A percentile compares a stretch with the other conserved stretches of the same genome.
Conservation (phyloP, 2,329 filamentous ascomycete species). For the Colletotrichum camelliae region DNA sequence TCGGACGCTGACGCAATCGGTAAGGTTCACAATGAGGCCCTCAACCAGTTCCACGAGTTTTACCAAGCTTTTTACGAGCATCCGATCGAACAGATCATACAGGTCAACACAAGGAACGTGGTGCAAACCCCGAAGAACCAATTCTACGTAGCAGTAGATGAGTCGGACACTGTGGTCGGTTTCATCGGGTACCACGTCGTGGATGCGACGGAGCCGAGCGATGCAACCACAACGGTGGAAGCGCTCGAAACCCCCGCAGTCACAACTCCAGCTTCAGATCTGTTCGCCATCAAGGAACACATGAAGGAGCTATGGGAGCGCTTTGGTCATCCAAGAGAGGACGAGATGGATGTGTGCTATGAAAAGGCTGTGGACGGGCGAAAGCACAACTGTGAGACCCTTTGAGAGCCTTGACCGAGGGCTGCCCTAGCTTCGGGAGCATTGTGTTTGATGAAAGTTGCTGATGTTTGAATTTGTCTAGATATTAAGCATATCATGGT, state of each 20-base stretch:
- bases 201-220: not conserved
- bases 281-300: constrained; percentile 20
- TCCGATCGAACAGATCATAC: constrained; percentile 18
- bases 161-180: constrained; percentile 8
- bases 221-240: not conserved
- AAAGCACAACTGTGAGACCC: constrained; percentile 24
- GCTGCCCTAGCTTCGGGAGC: not conserved
- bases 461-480: not conserved
- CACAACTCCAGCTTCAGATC: not conserved
- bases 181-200: constrained; percentile 16
- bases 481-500: constrained; percentile 28
- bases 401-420: not conserved
- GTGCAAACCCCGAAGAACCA: not conserved
- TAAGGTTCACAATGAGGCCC: constrained; percentile 22
- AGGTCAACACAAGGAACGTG: not conserved
- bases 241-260: not conserved
- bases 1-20: constrained; percentile 20
- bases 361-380: constrained; percentile 19
- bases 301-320: constrained; percentile 26
- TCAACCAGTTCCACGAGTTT: constrained; percentile 22
- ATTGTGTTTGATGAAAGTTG: not conserved
- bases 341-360: constrained; percentile 25
- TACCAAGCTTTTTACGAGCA: constrained; percentile 24
- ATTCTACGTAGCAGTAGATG: constrained; percentile 14
- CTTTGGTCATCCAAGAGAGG: constrained; percentile 19